Evolutionary conservation across 2,329 filamentous ascomycete species (phyloP).

Genomic region (Aphanoascus verrucosus): DNA sequence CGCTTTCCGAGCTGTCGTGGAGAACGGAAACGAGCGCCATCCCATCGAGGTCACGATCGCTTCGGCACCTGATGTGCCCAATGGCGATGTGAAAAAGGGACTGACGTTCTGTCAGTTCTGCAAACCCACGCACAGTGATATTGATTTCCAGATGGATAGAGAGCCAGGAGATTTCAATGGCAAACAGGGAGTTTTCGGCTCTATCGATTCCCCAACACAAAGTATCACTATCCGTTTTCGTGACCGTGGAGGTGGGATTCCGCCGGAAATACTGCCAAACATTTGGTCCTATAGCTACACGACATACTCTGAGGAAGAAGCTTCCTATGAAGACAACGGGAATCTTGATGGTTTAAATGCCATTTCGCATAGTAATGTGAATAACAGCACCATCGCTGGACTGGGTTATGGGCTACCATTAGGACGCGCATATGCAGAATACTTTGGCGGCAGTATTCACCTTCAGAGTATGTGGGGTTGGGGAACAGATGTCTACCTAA

Average conservation of each 20-base stretch:
- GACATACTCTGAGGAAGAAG: slow-evolving; percentile 66
- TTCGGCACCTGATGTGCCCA: slow-evolving; percentile 46
- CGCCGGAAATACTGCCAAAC: slow-evolving; percentile 67
- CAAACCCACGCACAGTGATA: slow-evolving; percentile 21
- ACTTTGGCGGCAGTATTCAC: slow-evolving; percentile 88
- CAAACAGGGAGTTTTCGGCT: slow-evolving; percentile 22
- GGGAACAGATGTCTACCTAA: slow-evolving; percentile 62
- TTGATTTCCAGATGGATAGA: slow-evolving; percentile 24
- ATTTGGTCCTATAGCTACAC: slow-evolving; percentile 98
- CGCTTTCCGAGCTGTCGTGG: slow-evolving; percentile 84
- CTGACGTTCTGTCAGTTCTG: slow-evolving; percentile 9
- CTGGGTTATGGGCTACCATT: slow-evolving; percentile 86
- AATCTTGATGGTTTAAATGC: slow-evolving; percentile 61
- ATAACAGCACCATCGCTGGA: slow-evolving; percentile 77
- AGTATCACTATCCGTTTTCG: slow-evolving; percentile 92
- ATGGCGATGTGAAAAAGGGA: slow-evolving; percentile 17
- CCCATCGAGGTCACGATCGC: slow-evolving; percentile 90
- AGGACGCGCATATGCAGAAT: slow-evolving; percentile 89
- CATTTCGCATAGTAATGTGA: slow-evolving; percentile 60
- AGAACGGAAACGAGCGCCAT: slow-evolving; percentile 65
- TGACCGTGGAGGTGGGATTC: slow-evolving; percentile 88
- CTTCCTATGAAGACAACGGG: slow-evolving; percentile 39
- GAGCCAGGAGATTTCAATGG: slow-evolving; percentile 18
- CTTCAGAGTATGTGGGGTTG: slow-evolving; percentile 95
- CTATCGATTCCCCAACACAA: slow-evolving; percentile 44